Percentiles rank a stretch among this genome's conserved stretches.
phyloP scores from a whole-genome alignment of 805 yeast genomes.

The Komagataella pastoris region DNA sequence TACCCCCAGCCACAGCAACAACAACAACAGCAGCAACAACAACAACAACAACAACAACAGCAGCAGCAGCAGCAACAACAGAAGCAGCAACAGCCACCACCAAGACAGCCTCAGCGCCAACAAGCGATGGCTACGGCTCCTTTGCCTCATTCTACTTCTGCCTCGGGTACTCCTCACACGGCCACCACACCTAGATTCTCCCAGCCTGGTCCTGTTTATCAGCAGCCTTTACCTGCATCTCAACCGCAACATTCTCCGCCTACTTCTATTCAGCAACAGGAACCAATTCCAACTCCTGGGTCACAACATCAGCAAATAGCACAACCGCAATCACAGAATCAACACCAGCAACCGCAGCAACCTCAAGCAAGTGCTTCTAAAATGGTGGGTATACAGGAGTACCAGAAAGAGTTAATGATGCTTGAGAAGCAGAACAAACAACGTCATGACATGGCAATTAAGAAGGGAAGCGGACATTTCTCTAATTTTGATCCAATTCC shows the following conservation, averaged over 20 bases:
- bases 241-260: slow-evolving; percentile 5
- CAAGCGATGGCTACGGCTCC: background rate
- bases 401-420: slow-evolving; percentile 66
- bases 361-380: background rate
- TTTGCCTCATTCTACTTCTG: background rate
- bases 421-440: slow-evolving; percentile 68
- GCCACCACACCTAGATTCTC: background rate
- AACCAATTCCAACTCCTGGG: slow-evolving; percentile 4
- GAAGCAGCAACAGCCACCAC: slow-evolving; percentile 5
- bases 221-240: slow-evolving; percentile 5
- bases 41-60: slow-evolving; percentile 8
- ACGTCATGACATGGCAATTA: slow-evolving; percentile 41
- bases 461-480: slow-evolving; percentile 1
- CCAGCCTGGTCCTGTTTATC: background rate
- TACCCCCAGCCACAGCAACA: slow-evolving; percentile 4
- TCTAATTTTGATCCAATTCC: background rate
- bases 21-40: slow-evolving; percentile 6
- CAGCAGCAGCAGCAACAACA: slow-evolving; percentile 9
- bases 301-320: slow-evolving; percentile 1
- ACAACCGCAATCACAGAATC: slow-evolving; percentile 16
- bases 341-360: background rate
- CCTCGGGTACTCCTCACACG: background rate
- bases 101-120: slow-evolving; percentile 8
- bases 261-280: slow-evolving; percentile 2
- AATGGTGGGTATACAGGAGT: slow-evolving; percentile 54